Percentiles rank a stretch among this genome's conserved stretches.
Conservation (phyloP, 2,329 filamentous ascomycete species). For the Sclerotinia trifoliorum region DNA sequence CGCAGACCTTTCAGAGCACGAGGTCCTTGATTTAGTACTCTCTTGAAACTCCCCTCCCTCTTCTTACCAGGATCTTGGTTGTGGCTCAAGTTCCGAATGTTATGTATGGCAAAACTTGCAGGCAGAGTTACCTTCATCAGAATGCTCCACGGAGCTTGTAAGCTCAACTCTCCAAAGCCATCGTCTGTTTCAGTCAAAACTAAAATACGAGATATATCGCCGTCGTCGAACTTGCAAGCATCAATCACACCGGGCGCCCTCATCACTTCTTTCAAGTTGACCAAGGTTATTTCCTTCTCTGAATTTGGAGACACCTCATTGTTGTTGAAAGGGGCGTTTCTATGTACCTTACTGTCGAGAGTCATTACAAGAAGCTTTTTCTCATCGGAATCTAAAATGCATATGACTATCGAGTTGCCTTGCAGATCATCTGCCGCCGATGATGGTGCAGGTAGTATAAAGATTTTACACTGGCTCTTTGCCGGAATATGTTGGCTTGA, state of each 20-base stretch:
- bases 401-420: constrained; percentile 59
- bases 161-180: constrained; percentile 64
- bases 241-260: constrained; percentile 67
- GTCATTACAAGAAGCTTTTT: constrained; percentile 67
- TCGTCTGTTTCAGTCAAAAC: constrained; percentile 65
- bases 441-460: constrained; percentile 62
- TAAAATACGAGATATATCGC: constrained; percentile 64
- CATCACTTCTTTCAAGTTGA: constrained; percentile 33
- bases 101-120: constrained; percentile 54
- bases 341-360: constrained; percentile 49
- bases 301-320: constrained; percentile 33
- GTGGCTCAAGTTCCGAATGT: constrained; percentile 59
- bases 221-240: constrained; percentile 69
- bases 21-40: constrained; percentile 46
- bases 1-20: constrained; percentile 48
- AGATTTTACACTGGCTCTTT: constrained; percentile 59
- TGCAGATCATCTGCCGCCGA: constrained; percentile 54
- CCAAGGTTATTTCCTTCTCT: constrained; percentile 38
- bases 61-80: constrained; percentile 51
- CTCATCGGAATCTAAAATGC: constrained; percentile 67
- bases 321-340: constrained; percentile 25
- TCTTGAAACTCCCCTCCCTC: constrained; percentile 51
- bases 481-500: constrained; percentile 55
- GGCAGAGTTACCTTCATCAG: constrained; percentile 67
- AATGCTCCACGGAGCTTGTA: constrained; percentile 74